Evolutionary conservation across 1,139 yeast species (phyloP), one percentile per base, ranked within the genome.

Genomic region (Kodamaea suecica): DNA sequence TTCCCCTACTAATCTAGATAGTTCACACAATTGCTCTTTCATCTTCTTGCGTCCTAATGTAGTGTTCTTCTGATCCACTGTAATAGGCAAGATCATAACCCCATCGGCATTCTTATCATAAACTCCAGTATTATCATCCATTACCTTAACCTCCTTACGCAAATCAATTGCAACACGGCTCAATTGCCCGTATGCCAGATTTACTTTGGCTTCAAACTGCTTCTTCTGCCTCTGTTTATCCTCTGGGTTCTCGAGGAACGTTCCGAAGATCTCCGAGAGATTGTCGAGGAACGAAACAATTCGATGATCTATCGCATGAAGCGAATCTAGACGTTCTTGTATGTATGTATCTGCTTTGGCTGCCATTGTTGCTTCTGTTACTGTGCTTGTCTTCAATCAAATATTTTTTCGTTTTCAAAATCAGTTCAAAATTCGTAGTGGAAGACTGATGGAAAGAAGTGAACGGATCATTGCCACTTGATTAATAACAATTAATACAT

Each of bases 51-150:
- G 59, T 2, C 84, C 84, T 27, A 78, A 65, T 52, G 67, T 66
- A 5, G 83, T 73, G 33, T 80, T 80, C 59, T 78, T 79, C 47
- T 78, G 81, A 41, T 77, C 80, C 14, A 80, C 77, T 28, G 70
- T 66, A 2, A 79, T 73, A 3, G 86, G 85, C 23, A 78, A 57
- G 17, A 79, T 69, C 66, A 75, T 76, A 10, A 74, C 59, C 11
- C 66, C 66, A 44, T 73, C 76, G 13, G 61, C 57, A 42, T 70
- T 69, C 39, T 59, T 60, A 37, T 63, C 64, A 39, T 61, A 60
- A 4, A 70, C 71, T 1, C 79, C 80, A 15, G 70, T 70, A 42
- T 76, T 75, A 33, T 74, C 78, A 53, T 79, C 84, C 62, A 78
- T 63, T 5, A 71, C 51, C 49, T 73, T 74, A 28, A 80, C 75